Percentiles rank a stretch among this genome's conserved stretches.
These are phyloP conservation scores for Colletotrichum orchidophilum DNA, from an alignment of 2,329 filamentous ascomycete species.

Conservation along the genomic window DNA sequence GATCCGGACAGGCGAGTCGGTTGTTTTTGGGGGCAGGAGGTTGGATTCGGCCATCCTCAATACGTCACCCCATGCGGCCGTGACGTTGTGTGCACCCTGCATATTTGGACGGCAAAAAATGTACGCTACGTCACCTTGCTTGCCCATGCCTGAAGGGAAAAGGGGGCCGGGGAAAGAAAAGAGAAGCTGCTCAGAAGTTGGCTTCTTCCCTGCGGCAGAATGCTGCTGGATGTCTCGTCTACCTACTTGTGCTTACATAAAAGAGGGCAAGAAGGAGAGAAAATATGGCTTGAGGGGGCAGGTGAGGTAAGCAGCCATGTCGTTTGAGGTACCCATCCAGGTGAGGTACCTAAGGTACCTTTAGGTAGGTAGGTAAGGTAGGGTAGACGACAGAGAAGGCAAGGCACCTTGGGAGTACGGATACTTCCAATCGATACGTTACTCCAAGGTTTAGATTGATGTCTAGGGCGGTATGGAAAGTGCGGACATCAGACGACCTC, in stretches of 20 bases:
- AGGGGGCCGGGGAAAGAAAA: not conserved
- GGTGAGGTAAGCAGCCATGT: not conserved
- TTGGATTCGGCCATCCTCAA: not conserved
- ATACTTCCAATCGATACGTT: not conserved
- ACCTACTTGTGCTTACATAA: not conserved
- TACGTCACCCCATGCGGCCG: not conserved
- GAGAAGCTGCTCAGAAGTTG: not conserved
- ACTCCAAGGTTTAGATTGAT: not conserved
- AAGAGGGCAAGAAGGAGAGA: not conserved
- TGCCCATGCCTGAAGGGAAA: not conserved
- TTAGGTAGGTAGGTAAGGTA: too few species aligned
- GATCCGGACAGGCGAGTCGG: not conserved
- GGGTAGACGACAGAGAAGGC: not conserved
- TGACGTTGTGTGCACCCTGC: not conserved
- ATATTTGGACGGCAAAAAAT: not conserved
- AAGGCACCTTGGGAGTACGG: not conserved
- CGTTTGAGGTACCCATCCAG: not conserved
- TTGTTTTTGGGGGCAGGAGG: not conserved
- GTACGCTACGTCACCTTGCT: not conserved
- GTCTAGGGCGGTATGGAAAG: not conserved
- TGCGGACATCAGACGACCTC: not conserved
- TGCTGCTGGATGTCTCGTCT: not conserved
- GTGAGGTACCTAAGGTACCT: too few species aligned
- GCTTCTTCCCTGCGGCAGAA: not conserved
- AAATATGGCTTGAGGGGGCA: not conserved